These are phyloP conservation scores for Drosera capensis DNA, from an alignment of 148 eudicot species.

Conservation along the genomic window DNA sequence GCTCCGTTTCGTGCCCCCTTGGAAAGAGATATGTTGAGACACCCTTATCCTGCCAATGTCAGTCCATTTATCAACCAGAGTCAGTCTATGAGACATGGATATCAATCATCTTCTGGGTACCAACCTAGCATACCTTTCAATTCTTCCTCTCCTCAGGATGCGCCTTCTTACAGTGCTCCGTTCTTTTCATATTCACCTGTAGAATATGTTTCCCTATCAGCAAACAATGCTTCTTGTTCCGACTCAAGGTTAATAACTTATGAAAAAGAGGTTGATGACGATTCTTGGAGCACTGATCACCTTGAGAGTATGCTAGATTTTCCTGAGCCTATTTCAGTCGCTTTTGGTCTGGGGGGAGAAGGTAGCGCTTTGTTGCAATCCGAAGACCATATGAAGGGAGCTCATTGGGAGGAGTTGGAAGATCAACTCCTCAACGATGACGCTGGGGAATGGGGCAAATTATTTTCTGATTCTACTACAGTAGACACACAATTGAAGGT, in stretches of 20 bases:
- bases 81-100: constrained; percentile 19
- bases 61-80: constrained; percentile 18
- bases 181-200: constrained; percentile 29
- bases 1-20: constrained; percentile 30
- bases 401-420: constrained; percentile 58
- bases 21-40: constrained; percentile 15
- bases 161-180: constrained; percentile 15
- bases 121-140: constrained; percentile 24
- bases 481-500: constrained; percentile 48
- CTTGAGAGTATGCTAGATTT: constrained; percentile 42
- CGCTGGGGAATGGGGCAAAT: constrained; percentile 45
- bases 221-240: constrained; percentile 10
- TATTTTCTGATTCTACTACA: constrained; percentile 34
- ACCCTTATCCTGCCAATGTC: constrained; percentile 15
- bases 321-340: constrained; percentile 20
- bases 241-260: constrained; percentile 18
- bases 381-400: constrained; percentile 26
- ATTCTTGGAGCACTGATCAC: constrained; percentile 41
- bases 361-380: constrained; percentile 16
- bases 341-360: constrained; percentile 31
- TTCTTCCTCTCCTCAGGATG: constrained; percentile 17
- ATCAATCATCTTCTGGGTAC: constrained; percentile 29
- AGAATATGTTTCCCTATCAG: constrained; percentile 11
- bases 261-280: constrained; percentile 29
- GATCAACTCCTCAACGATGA: constrained; percentile 43